phyloP scores from a whole-genome alignment of 495 filamentous ascomycete species.

The Podospora pseudocomata region DNA sequence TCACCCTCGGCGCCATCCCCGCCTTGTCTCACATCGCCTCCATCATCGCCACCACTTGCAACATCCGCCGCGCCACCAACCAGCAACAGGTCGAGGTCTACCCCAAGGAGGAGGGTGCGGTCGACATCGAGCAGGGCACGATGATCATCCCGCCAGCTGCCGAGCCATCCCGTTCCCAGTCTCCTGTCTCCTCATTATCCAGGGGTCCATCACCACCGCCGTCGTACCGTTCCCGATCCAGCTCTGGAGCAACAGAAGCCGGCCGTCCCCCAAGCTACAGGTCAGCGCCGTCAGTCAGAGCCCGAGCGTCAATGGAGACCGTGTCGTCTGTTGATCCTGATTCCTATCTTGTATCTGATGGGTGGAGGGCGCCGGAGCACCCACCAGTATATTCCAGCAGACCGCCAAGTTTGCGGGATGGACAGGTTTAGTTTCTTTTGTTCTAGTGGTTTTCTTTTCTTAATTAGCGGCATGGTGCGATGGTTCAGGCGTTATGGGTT shows the following conservation, averaged over 20 bases:
- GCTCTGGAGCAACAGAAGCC: background rate
- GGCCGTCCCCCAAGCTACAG: constrained; percentile 7
- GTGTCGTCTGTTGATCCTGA: constrained; percentile 8
- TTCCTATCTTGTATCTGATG: constrained; percentile 11
- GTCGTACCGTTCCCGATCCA: constrained; percentile 3
- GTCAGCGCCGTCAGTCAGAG: background rate
- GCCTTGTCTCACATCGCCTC: constrained; percentile 9
- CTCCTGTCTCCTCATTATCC: background rate
- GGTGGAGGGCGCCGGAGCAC: constrained; percentile 4
- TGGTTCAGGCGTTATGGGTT: background rate
- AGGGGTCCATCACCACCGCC: constrained; percentile 7
- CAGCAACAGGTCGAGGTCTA: constrained; percentile 12
- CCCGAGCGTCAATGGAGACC: constrained; percentile 10
- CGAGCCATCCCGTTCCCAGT: background rate
- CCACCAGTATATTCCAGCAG: constrained; percentile 14
- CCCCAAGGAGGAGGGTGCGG: background rate
- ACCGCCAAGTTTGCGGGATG: constrained; percentile 10
- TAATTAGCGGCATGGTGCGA: background rate
- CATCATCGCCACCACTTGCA: constrained; percentile 58
- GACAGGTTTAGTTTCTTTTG: background rate
- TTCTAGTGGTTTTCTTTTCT: background rate
- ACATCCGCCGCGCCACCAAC: constrained; percentile 51
- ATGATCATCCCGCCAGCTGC: background rate
- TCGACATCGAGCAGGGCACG: constrained; percentile 4
- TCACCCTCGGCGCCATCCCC: background rate